These are phyloP conservation scores for Aspergillus candidus DNA, from an alignment of 2,329 filamentous ascomycete genomes.

Conservation along the genomic window DNA sequence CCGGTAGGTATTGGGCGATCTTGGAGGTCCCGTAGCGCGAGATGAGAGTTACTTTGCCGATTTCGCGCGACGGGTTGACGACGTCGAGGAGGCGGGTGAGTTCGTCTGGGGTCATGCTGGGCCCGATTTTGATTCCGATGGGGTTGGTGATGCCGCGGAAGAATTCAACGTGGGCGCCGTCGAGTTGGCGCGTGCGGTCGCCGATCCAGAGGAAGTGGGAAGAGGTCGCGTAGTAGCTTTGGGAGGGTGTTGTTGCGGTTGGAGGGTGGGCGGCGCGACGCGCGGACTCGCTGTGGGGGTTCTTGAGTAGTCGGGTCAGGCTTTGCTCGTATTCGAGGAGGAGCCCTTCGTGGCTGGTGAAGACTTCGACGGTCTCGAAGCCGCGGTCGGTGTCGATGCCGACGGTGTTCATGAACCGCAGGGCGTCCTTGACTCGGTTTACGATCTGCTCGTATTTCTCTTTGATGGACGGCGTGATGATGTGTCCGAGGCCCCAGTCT, in stretches of 20 bases:
- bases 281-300: slow-evolving; percentile 42
- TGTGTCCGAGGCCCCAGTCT: slow-evolving; percentile 91
- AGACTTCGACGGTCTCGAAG: slow-evolving; percentile 87
- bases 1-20: slow-evolving; percentile 68
- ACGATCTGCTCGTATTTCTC: slow-evolving; percentile 82
- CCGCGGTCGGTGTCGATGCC: slow-evolving; percentile 80
- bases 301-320: slow-evolving; percentile 69
- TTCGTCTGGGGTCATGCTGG: slow-evolving; percentile 70
- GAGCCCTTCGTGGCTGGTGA: slow-evolving; percentile 90
- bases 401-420: slow-evolving; percentile 91
- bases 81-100: slow-evolving; percentile 73
- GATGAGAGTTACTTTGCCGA: slow-evolving; percentile 92
- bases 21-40: slow-evolving; percentile 83
- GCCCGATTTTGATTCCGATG: slow-evolving; percentile 92
- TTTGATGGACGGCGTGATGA: slow-evolving; percentile 75
- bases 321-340: slow-evolving; percentile 91
- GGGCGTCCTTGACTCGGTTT: slow-evolving; percentile 76
- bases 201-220: slow-evolving; percentile 98
- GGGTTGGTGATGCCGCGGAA: slow-evolving; percentile 95
- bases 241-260: slow-evolving; percentile 67
- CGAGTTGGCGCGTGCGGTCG: slow-evolving; percentile 87
- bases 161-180: slow-evolving; percentile 93
- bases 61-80: slow-evolving; percentile 74
- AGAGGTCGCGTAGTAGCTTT: slow-evolving; percentile 85
- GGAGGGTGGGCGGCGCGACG: slow-evolving; percentile 38